Conservation (phyloP, 768 basidiomycete genomes). For the Macrolepiota fuliginosa region DNA sequence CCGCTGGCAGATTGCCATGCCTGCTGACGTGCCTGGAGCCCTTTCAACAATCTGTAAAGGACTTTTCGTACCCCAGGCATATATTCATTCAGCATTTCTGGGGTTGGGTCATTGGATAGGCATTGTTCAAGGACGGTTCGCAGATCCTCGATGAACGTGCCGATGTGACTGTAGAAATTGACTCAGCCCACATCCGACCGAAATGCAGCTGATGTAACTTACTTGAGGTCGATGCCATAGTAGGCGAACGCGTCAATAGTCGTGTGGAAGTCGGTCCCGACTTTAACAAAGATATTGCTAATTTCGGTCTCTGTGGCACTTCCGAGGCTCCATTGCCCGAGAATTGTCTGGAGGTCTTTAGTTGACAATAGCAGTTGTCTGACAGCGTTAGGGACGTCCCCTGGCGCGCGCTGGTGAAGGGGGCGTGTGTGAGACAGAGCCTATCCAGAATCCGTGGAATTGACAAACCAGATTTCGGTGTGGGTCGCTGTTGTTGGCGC, state of each 20-base stretch:
- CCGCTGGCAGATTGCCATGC: conserved; percentile 31
- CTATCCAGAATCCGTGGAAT: background rate
- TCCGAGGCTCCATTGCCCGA: conserved; percentile 65
- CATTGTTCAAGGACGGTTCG: conserved; percentile 62
- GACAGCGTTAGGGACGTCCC: conserved; percentile 61
- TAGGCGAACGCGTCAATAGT: conserved; percentile 73
- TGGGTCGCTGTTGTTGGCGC: background rate
- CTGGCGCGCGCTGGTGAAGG: conserved; percentile 23
- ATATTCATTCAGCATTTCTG: conserved; percentile 68
- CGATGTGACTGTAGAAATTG: conserved; percentile 61
- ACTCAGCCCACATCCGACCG: no score
- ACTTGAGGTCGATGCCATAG: conserved; percentile 79
- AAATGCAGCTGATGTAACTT: no score
- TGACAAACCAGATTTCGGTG: background rate
- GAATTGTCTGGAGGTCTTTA: conserved; percentile 73
- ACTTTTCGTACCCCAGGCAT: conserved; percentile 81
- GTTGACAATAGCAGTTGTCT: conserved; percentile 74
- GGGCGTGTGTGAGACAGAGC: conserved; percentile 3
- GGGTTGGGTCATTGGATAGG: conserved; percentile 76
- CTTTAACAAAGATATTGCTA: conserved; percentile 85
- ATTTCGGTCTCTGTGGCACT: conserved; percentile 68
- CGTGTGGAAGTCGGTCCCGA: conserved; percentile 87
- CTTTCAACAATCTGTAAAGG: conserved; percentile 79
- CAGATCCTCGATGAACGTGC: conserved; percentile 59
- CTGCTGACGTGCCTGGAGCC: conserved; percentile 75